phyloP scores from a whole-genome alignment of 805 yeast species.

The Pichia californica region DNA sequence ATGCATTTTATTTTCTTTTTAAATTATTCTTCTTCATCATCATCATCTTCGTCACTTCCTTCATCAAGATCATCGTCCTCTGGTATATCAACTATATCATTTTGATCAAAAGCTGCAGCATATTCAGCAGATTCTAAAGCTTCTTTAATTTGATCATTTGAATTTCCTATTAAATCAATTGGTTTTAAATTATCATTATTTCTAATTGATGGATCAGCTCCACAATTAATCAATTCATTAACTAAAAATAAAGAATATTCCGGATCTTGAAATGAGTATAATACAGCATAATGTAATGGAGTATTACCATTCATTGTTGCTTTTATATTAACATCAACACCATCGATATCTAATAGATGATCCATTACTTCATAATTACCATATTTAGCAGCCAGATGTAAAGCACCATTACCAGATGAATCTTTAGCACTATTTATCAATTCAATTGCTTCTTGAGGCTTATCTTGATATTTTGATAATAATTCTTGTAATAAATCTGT shows the following conservation, averaged over 20 bases:
- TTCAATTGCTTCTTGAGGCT: slow-evolving; percentile 33
- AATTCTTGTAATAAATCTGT: slow-evolving; percentile 62
- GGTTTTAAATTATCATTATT: slow-evolving; percentile 69
- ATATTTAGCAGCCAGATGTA: slow-evolving; percentile 73
- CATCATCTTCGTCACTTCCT: slow-evolving; percentile 19
- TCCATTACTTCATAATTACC: slow-evolving; percentile 89
- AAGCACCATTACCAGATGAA: slow-evolving; percentile 71
- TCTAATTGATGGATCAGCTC: slow-evolving; percentile 67
- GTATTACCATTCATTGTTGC: slow-evolving; percentile 73
- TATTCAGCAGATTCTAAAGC: slow-evolving; percentile 78
- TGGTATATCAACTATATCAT: slow-evolving; percentile 29
- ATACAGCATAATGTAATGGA: slow-evolving; percentile 82
- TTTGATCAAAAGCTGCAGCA: slow-evolving; percentile 43
- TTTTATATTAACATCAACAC: slow-evolving; percentile 81
- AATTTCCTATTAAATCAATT: slow-evolving; percentile 51
- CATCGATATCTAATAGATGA: slow-evolving; percentile 74
- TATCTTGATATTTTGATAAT: slow-evolving; percentile 29
- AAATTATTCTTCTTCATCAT: slow-evolving; percentile 8
- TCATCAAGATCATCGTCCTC: slow-evolving; percentile 34
- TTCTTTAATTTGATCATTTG: slow-evolving; percentile 51
- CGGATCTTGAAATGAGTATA: slow-evolving; percentile 70
- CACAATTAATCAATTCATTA: slow-evolving; percentile 83
- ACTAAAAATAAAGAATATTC: slow-evolving; percentile 76
- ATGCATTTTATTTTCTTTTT: too few relatives aligned
- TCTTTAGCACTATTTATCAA: slow-evolving; percentile 67